Base-by-base conservation (phyloP, 345 rosid species). In the Combretum micranthum region DNA sequence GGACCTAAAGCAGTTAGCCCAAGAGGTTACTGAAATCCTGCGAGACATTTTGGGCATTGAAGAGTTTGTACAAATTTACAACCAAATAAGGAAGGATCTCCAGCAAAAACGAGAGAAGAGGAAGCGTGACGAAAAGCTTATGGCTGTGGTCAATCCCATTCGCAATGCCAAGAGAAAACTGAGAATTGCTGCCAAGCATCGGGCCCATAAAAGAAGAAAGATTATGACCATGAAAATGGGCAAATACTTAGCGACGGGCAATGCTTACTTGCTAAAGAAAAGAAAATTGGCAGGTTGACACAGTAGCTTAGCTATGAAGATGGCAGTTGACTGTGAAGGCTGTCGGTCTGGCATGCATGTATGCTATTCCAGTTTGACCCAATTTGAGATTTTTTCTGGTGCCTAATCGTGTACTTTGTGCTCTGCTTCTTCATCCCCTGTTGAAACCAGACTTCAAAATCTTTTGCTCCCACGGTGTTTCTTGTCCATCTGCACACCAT, bases 141-240 rank as follows among this genome's bases (percentile, higher is more conserved):
- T 85, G 94, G 90, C 96, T 32, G 97, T 89, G 39, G 80, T 82
- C n/a, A 87, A 93, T 60, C 97, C 97, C 0, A 69, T 21, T 64
- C 70, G 95, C 37, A 83, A 80, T 60, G 96, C 96, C 22, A 87
- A 87, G 83, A 85, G 99, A 76, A 93, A 89, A 75, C 66, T 83
- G 47, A 82, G 85, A 65, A 58, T 80, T 17, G 82, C 97, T 14
- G 81, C 81, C 52, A 93, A 89, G 85, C 83, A 82, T 49, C 71
- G 80, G 20, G 83, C 72, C 47, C 74, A 83, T 81, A 93, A 89
- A 83, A 89, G 66, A 60, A 80, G 99, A 69, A 93, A 80, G 81
- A 79, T 83, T n/a, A 76, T 71, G 68, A 69, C 83, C 7, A 64
- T 82, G 77, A 86, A 80, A 67, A 62, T 86, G 81, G 81, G 81